Percentiles rank a stretch among this genome's conserved stretches.
Conservation (phyloP, 2,329 filamentous ascomycete genomes). For the Exophiala spinifera region DNA sequence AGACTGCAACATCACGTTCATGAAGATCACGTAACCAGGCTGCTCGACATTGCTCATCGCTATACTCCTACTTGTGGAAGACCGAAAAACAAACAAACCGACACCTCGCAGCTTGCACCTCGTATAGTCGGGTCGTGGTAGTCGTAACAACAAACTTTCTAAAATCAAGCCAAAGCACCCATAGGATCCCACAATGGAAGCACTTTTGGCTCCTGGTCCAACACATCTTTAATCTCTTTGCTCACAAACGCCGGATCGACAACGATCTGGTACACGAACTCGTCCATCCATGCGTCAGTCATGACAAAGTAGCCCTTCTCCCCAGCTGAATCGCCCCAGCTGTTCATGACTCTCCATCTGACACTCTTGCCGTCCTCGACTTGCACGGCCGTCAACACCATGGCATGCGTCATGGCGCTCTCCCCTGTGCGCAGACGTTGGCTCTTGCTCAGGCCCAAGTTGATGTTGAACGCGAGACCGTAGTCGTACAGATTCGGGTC, state of each 20-base stretch:
- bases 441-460: slow-evolving; percentile 71
- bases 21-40: no score
- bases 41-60: no score
- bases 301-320: slow-evolving; percentile 86
- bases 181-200: slow-evolving; percentile 79
- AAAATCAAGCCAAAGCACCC: slow-evolving; percentile 62
- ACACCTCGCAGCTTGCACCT: no score
- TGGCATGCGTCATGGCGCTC: slow-evolving; percentile 84
- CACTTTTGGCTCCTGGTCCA: slow-evolving; percentile 67
- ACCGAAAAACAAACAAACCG: no score
- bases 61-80: no score
- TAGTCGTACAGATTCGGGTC: slow-evolving; percentile 75
- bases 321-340: slow-evolving; percentile 69
- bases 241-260: slow-evolving; percentile 68
- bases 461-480: slow-evolving; percentile 76
- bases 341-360: slow-evolving; percentile 84
- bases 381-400: slow-evolving; percentile 86
- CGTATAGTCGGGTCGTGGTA: no score
- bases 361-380: slow-evolving; percentile 62
- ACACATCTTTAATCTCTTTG: slow-evolving; percentile 65
- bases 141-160: no score
- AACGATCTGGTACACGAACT: slow-evolving; percentile 83
- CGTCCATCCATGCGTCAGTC: slow-evolving; percentile 75
- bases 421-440: slow-evolving; percentile 71
- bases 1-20: no score